Percentiles rank a stretch among this genome's conserved stretches.
Evolutionary conservation across 495 filamentous ascomycete species (phyloP).

Genomic region (Aspergillus saccharolyticus): DNA sequence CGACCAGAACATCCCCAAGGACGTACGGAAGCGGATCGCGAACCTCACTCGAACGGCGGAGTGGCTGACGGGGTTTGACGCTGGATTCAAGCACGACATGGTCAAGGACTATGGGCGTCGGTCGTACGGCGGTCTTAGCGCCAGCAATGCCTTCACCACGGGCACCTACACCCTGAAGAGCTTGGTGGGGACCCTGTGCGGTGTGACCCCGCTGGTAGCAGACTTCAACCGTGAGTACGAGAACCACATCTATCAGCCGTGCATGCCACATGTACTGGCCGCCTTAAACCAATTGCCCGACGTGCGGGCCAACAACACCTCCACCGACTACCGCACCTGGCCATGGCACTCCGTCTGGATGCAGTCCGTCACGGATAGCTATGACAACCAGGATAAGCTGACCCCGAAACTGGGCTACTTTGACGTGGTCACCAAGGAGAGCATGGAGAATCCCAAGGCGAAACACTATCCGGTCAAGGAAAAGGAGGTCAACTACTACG

Average conservation of each 20-base stretch:
- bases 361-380: constrained; percentile 46
- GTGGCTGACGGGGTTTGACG: constrained; percentile 36
- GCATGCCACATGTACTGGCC: constrained; percentile 40
- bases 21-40: constrained; percentile 27
- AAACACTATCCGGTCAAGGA: constrained; percentile 34
- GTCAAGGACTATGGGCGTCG: constrained; percentile 5
- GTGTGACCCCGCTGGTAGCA: constrained; percentile 41
- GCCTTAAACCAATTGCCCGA: constrained; percentile 32
- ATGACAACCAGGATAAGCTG: constrained; percentile 41
- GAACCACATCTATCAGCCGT: constrained; percentile 47
- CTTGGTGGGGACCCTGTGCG: constrained; percentile 42
- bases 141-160: constrained; percentile 39
- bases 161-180: constrained; percentile 48
- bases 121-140: constrained; percentile 38
- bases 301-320: constrained; percentile 9
- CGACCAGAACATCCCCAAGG: constrained; percentile 24
- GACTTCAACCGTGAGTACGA: constrained; percentile 47
- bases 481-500: constrained; percentile 46
- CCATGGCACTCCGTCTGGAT: constrained; percentile 46
- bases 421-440: constrained; percentile 37
- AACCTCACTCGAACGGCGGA: constrained; percentile 41
- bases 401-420: constrained; percentile 38
- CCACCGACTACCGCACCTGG: constrained; percentile 25
- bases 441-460: constrained; percentile 31
- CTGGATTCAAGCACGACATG: constrained; percentile 31